Conservation (phyloP, 345 rosid species). For the Raphanus sativus region DNA sequence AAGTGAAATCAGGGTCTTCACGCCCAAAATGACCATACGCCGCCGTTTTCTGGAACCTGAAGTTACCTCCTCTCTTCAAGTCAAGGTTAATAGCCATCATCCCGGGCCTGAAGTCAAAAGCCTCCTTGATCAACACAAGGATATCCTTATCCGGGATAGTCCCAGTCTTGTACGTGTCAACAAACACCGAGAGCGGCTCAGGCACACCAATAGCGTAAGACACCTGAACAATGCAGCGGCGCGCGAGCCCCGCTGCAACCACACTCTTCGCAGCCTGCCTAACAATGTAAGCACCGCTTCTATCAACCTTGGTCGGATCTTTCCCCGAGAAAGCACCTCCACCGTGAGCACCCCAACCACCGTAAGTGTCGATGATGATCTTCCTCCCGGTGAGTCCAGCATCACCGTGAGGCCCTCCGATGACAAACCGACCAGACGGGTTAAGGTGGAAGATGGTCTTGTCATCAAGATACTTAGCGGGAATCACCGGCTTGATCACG, state of each 20-base stretch:
- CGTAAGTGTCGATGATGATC: conserved; percentile 74
- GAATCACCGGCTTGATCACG: conserved; percentile 74
- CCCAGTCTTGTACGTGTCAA: conserved; percentile 62
- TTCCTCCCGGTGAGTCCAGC: conserved; percentile 85
- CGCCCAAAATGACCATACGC: conserved; percentile 78
- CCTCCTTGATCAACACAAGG: conserved; percentile 56
- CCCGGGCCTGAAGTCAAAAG: conserved; percentile 74
- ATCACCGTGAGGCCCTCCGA: conserved; percentile 85
- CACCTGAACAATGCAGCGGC: conserved; percentile 74
- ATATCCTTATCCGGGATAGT: conserved; percentile 59
- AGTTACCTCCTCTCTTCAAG: conserved; percentile 67
- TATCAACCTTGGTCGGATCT: conserved; percentile 78
- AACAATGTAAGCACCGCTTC: conserved; percentile 76
- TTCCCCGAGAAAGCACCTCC: conserved; percentile 82
- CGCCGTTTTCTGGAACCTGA: conserved; percentile 73
- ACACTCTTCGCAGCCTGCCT: conserved; percentile 82
- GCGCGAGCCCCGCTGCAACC: conserved; percentile 72
- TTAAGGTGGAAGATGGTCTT: conserved; percentile 78
- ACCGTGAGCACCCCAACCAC: conserved; percentile 81
- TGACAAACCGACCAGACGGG: conserved; percentile 82
- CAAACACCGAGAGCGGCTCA: conserved; percentile 66
- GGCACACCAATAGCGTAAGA: conserved; percentile 77
- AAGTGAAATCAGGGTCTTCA: conserved; percentile 70
- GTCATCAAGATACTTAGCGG: conserved; percentile 67
- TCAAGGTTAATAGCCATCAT: conserved; percentile 79